phyloP scores from a whole-genome alignment of 768 basidiomycete species.

The Nidularia pulvinata region DNA sequence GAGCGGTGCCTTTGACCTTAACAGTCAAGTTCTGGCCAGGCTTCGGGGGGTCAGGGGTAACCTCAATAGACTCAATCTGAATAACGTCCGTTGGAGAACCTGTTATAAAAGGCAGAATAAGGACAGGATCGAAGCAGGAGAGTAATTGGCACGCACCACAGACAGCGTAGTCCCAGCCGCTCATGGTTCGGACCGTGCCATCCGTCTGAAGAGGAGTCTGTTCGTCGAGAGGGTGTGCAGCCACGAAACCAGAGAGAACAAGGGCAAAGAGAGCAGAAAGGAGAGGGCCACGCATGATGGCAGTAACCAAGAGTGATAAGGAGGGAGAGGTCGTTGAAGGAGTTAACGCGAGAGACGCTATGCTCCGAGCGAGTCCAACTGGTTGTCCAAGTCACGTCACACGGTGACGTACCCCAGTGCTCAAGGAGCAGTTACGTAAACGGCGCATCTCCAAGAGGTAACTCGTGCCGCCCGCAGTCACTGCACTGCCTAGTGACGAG shows the following conservation, averaged over 20 bases:
- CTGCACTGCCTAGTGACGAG: constrained; percentile 8
- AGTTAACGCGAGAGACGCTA: not conserved
- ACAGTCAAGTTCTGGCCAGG: constrained; percentile 92
- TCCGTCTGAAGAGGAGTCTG: constrained; percentile 21
- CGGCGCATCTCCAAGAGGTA: no score
- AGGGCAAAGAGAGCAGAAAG: constrained; percentile 1
- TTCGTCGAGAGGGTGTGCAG: constrained; percentile 12
- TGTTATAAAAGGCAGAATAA: constrained; percentile 20
- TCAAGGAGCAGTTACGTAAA: no score
- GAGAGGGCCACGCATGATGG: constrained; percentile 11
- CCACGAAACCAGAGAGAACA: constrained; percentile 12
- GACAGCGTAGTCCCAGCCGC: constrained; percentile 64
- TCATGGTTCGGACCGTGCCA: constrained; percentile 25
- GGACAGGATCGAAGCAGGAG: not conserved
- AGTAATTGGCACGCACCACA: constrained; percentile 63
- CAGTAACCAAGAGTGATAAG: constrained; percentile 18
- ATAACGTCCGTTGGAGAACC: constrained; percentile 45
- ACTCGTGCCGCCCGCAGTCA: constrained; percentile 4
- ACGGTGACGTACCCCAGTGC: no score
- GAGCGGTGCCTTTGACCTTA: constrained; percentile 63
- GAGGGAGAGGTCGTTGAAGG: not conserved
- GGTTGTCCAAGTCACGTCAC: no score
- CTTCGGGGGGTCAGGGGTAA: constrained; percentile 87
- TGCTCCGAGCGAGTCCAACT: not conserved
- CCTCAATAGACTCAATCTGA: constrained; percentile 66